Base-by-base conservation (phyloP, 2,329 filamentous ascomycete species). In the Colletotrichum sp. region DNA sequence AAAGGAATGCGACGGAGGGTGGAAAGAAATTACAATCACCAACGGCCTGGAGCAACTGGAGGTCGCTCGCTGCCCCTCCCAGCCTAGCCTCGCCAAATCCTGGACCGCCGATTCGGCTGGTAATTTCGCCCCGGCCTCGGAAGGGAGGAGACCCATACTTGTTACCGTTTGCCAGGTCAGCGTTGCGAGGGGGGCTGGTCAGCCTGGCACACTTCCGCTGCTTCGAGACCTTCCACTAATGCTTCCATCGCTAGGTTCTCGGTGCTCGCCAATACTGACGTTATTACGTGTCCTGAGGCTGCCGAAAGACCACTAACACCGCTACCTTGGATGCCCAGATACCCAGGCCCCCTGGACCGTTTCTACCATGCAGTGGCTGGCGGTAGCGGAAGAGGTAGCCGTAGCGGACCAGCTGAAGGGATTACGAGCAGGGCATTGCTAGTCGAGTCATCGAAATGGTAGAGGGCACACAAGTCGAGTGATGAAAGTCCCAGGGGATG, bases 1-100 rank as follows among this genome's bases (percentile, higher is more conserved):
- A 55, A 72, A 34, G 70, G 39, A 60, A 72, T 26, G 64, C 57
- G 64, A 68, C 52, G 34, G 32, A 32, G 36, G 16, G 36, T 44
- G 24, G 55, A 70, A 68, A 73, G 71, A 73, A 36, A 74, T 67
- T 75, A 24, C 72, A 75, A 60, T 71, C 49, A 60, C 68, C 60
- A 66, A 52, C 49, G 52, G 34, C 60, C 39, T 66, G 68, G 30
- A n/a, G 59, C n/a, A 49, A 15, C 18, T 26, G 44, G 44, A 44
- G 30, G 67, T 60, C 28, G 26, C 60, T 71, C 68, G 60, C 68
- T 74, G 32, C 57, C 66, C 59, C 34, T 71, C 67, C 39, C 24
- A 52, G 68, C 34, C 72, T 75, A 60, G 68, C 52, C 60, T 67
- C 26, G 62, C 49, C 62, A 75, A 60, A 75, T 66, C 68, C 72